Evolutionary conservation across 257 asterid species (phyloP).

Genomic region (Fraxinus quadrangulata): DNA sequence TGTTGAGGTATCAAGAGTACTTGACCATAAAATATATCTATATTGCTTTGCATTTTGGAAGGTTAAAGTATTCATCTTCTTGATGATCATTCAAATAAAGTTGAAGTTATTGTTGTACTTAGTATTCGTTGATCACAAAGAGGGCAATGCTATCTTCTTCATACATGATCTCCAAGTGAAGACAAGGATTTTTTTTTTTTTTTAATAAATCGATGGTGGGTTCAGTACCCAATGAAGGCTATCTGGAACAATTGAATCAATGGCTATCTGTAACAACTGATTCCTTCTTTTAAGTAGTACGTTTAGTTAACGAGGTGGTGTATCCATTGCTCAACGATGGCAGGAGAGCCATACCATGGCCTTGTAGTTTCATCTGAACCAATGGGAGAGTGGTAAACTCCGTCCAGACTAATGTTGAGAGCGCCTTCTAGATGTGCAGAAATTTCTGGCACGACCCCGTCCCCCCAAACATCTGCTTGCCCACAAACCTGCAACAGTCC

Average conservation of each 20-base stretch:
- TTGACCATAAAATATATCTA: no score
- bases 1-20: no score
- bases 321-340: conserved; percentile 79
- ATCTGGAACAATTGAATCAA: not conserved
- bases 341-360: conserved; percentile 95
- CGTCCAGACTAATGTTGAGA: conserved; percentile 66
- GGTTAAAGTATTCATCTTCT: no score
- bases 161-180: no score
- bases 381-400: conserved; percentile 85
- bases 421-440: conserved; percentile 96
- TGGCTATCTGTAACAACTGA: not conserved
- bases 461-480: conserved; percentile 90
- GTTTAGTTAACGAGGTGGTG: conserved; percentile 62
- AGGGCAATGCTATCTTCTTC: no score
- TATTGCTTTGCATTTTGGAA: no score
- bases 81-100: no score
- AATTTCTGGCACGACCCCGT: conserved; percentile 85
- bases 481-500: conserved; percentile 74
- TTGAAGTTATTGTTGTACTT: no score
- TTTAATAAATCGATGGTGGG: no score
- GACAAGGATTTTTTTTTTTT: no score
- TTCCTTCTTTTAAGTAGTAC: not conserved
- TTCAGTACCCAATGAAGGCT: no score
- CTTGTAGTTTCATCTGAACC: conserved; percentile 74
- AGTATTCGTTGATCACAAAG: no score